Conservation (phyloP, 2,329 filamentous ascomycete species). For the Chrysoporthe austroafricana region DNA sequence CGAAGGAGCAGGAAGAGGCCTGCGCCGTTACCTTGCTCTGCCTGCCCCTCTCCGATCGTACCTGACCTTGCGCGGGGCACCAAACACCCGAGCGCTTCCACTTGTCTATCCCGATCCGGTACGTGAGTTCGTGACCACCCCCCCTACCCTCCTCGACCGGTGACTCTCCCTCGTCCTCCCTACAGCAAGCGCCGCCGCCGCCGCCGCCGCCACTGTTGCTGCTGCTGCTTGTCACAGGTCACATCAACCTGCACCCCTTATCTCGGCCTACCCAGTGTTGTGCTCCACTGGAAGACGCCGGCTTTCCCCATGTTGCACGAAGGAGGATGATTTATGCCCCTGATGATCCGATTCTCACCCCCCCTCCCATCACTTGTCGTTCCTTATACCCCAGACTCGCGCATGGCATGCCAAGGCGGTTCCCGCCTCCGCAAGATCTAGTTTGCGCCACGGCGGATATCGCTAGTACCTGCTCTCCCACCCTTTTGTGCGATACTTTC, state of each 20-base stretch:
- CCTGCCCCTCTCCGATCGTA: conserved; percentile 1
- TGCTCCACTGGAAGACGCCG: conserved; percentile 17
- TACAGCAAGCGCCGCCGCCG: neutral
- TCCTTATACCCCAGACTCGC: neutral
- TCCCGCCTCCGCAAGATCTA: neutral
- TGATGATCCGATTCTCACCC: conserved; percentile 6
- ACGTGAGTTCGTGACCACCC: conserved; percentile 21
- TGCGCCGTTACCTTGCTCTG: neutral
- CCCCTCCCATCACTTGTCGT: neutral
- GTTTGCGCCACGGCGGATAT: neutral
- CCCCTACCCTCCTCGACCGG: conserved; percentile 5
- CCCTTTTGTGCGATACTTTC: neutral
- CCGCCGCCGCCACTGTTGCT: no score
- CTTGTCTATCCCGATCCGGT: neutral
- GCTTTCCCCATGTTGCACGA: neutral
- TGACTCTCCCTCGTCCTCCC: conserved; percentile 1
- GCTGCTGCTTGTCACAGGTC: neutral
- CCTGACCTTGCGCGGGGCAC: conserved; percentile 4
- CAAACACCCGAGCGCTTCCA: neutral
- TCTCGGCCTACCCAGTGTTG: conserved; percentile 15
- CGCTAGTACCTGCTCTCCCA: conserved; percentile 1
- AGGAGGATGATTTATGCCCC: neutral
- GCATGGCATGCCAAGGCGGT: conserved; percentile 6
- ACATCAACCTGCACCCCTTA: conserved; percentile 25
- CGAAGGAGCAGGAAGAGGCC: neutral